Conservation (phyloP, 306 rosid genomes). For the Ochetophila trinervis region DNA sequence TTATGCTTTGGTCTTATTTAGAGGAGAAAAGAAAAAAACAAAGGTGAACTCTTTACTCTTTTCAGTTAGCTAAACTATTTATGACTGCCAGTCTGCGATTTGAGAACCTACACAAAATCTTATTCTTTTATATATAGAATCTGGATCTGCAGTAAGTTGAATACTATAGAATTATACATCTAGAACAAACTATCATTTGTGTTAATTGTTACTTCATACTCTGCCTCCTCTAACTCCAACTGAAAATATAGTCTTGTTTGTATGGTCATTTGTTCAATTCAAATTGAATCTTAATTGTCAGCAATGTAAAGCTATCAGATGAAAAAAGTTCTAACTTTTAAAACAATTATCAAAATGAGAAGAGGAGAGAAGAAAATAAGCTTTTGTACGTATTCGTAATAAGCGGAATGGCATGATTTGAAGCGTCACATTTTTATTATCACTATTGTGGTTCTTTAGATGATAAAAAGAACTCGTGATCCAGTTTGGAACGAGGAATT, state of each 20-base stretch:
- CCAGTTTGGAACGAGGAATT: constrained; percentile 85
- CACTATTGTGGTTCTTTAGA: constrained; percentile 31
- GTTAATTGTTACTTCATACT: neutral
- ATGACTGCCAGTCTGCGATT: neutral
- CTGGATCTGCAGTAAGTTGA: neutral
- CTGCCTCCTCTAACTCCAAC: neutral
- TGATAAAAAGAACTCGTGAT: constrained; percentile 52
- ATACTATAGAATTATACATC: neutral
- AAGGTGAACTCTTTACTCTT: constrained; percentile 38
- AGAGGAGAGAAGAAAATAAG: no score
- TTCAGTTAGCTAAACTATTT: neutral
- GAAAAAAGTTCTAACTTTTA: no score
- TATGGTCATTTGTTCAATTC: no score
- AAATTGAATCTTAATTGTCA: no score
- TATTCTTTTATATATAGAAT: no score
- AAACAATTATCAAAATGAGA: no score
- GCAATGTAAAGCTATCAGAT: no score
- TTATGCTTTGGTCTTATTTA: constrained; percentile 54
- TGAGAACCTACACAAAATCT: no score
- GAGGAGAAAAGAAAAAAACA: constrained; percentile 76
- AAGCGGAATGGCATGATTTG: no score
- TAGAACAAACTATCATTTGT: neutral
- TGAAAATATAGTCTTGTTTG: neutral
- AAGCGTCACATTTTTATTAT: neutral
- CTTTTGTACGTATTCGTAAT: no score